These are phyloP conservation scores for Aspergillus spinulosporus DNA, from an alignment of 2,329 filamentous ascomycete species.

Conservation along the genomic window DNA sequence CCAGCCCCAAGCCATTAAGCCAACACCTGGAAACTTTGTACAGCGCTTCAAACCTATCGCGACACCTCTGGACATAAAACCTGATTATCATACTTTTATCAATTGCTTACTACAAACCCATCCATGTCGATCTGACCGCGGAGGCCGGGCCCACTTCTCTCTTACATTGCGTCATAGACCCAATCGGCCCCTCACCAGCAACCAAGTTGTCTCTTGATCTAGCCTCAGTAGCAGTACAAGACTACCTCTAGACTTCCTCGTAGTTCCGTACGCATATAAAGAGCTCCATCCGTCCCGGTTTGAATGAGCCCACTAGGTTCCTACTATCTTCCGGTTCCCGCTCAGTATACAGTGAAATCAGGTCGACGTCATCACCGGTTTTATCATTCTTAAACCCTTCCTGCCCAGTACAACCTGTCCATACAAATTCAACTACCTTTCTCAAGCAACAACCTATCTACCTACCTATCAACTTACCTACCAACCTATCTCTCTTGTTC, in stretches of 20 bases:
- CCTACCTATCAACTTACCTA: not conserved
- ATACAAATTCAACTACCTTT: not conserved
- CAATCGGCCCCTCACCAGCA: not conserved
- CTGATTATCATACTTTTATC: not conserved
- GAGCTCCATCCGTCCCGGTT: not conserved
- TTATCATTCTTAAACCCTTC: not conserved
- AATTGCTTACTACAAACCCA: not conserved
- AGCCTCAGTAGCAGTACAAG: no score
- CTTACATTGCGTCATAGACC: constrained; percentile 22
- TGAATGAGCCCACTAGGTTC: not conserved
- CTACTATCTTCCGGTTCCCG: not conserved
- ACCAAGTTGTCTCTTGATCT: no score
- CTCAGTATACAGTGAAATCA: constrained; percentile 1
- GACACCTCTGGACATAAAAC: not conserved
- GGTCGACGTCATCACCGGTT: constrained; percentile 2
- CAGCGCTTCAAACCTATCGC: not conserved
- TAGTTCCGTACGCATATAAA: not conserved
- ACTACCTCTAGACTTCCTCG: not conserved
- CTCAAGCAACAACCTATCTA: not conserved
- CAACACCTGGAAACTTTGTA: not conserved
- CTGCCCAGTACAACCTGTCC: not conserved
- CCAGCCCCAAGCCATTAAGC: not conserved
- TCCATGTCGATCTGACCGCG: not conserved
- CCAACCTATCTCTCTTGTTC: not conserved
- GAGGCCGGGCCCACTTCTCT: not conserved